These are phyloP conservation scores for Saccharomycopsis microspora DNA, from an alignment of 805 yeast genomes.

Conservation along the genomic window DNA sequence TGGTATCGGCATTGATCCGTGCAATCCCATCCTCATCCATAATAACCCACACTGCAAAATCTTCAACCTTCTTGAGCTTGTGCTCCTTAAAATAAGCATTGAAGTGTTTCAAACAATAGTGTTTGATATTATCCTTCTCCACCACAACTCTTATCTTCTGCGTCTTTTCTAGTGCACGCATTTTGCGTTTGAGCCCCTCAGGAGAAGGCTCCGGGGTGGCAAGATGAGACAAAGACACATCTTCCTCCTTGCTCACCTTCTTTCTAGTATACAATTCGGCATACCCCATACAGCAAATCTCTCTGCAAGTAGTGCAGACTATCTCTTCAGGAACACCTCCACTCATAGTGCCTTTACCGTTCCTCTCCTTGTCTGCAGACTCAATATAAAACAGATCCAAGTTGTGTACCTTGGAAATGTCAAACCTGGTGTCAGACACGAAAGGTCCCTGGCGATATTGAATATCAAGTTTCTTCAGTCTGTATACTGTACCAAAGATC, in stretches of 20 bases:
- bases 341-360: background rate
- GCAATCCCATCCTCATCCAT: background rate
- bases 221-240: background rate
- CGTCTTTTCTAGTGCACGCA: background rate
- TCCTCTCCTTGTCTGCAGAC: constrained; percentile 1
- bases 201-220: constrained; percentile 12
- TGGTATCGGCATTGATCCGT: background rate
- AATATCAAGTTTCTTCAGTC: background rate
- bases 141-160: background rate
- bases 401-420: constrained; percentile 1
- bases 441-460: background rate
- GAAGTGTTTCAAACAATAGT: constrained; percentile 5
- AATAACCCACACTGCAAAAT: constrained; percentile 1
- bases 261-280: constrained; percentile 1
- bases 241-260: background rate
- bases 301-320: constrained; percentile 5
- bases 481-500: background rate
- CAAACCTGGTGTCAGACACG: background rate
- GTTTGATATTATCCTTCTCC: background rate
- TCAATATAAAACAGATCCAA: constrained; percentile 9
- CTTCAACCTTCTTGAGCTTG: background rate
- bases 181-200: background rate
- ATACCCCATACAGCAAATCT: constrained; percentile 8
- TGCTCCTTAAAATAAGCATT: background rate
- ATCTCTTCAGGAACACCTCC: background rate